Conservation (phyloP, 257 asterid genomes). For the Lantana camara region DNA sequence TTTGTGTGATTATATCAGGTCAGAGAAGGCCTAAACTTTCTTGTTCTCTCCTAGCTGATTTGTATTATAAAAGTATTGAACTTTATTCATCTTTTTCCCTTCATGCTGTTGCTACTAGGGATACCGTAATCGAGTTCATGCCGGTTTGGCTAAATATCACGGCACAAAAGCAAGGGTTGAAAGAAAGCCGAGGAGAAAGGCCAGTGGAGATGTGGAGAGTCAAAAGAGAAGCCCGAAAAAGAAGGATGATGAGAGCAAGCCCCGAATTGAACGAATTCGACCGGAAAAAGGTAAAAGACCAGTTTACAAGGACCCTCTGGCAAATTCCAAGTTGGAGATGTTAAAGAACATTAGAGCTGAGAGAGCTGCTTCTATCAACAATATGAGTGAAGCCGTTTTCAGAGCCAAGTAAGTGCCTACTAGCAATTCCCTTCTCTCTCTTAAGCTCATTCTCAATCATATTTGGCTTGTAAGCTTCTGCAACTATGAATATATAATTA, state of each 20-base stretch:
- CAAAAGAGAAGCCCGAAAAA: slow-evolving; percentile 43
- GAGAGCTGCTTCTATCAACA: slow-evolving; percentile 55
- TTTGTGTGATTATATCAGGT: too few species aligned
- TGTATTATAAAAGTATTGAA: background rate
- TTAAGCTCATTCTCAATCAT: too few species aligned
- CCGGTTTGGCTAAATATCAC: slow-evolving; percentile 70
- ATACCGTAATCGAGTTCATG: slow-evolving; percentile 67
- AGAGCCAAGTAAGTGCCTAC: slow-evolving; percentile 72
- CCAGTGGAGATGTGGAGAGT: slow-evolving; percentile 49
- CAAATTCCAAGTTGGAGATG: slow-evolving; percentile 79
- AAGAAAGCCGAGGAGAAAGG: slow-evolving; percentile 64
- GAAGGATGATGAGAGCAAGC: slow-evolving; percentile 40
- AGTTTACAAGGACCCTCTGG: slow-evolving; percentile 75
- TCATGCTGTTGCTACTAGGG: slow-evolving; percentile 42
- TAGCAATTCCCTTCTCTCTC: too few species aligned
- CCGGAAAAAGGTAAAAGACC: slow-evolving; percentile 53
- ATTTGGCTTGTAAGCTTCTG: too few species aligned
- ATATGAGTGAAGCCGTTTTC: slow-evolving; percentile 53
- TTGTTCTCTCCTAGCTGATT: too few species aligned
- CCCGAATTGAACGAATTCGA: slow-evolving; percentile 39
- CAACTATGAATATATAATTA: too few species aligned
- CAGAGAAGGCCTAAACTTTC: too few species aligned
- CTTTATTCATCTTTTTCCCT: slow-evolving; percentile 1
- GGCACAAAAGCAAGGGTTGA: slow-evolving; percentile 56
- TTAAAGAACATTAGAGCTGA: slow-evolving; percentile 71